Base-by-base conservation (phyloP, 768 basidiomycete genomes). In the Lentinula raphanica region DNA sequence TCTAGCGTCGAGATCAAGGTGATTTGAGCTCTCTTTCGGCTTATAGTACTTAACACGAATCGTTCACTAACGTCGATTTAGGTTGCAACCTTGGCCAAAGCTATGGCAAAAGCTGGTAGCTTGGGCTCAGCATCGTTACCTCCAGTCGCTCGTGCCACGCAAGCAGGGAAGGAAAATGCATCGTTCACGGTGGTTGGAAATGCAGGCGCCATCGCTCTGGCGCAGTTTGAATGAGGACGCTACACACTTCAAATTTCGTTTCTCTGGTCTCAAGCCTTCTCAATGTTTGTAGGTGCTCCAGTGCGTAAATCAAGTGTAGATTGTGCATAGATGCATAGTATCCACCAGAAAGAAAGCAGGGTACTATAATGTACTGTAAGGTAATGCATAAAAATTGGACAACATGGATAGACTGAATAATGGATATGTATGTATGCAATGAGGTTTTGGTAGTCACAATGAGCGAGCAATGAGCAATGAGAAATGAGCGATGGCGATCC, bases 171-270 rank as follows among this genome's bases (percentile, higher is more conserved):
- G 39, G 72, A 71, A 1, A 77, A 64, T 6, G 67, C 69, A 0
- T 66, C 63, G 46, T 88, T 81, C 59, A 86, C 83, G 1, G n/a
- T 82, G n/a, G 74, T 90, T 44, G 66, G 65, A 5, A 89, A 88
- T 64, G 64, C 72, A 28, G 83, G 80, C 31, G 76, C 83, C 5
- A 56, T 75, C 44, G 71, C 70, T 48, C 67, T 86, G 35, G 79
- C 76, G 9, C 13, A 35, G 11, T 50, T 11, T 21, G 49, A 50
- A 17, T 35, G 19, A 28, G 28, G 45, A 46, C 6, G 42, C 6
- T 13, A 13, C 9, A 35, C 8, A 35, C 32, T 8, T 35, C 32
- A 35, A 7, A 2, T 7, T 35, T 35, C 32, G 9, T 35, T 35
- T 35, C n/a, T n/a, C n/a, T n/a, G n/a, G n/a, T n/a, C n/a, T n/a